Conservation (phyloP, 176 grass and related monocot species). For the Saccharum officinarum region DNA sequence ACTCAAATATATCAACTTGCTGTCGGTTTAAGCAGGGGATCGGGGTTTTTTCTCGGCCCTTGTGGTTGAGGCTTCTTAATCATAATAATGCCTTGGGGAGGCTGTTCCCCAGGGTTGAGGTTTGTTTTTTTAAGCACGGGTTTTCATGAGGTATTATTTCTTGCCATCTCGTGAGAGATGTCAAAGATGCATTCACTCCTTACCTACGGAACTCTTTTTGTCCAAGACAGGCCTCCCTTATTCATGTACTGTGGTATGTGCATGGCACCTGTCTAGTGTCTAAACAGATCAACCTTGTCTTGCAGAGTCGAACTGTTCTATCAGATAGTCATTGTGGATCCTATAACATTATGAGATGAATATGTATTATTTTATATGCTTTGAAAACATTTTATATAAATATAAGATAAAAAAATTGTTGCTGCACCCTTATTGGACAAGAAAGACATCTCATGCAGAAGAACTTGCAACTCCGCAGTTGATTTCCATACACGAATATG, state of each 20-base stretch:
- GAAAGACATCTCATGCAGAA: not conserved
- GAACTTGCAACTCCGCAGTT: not conserved
- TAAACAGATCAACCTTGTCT: not conserved
- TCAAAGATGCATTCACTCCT: not conserved
- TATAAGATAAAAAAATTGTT: not conserved
- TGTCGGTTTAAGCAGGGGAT: not conserved
- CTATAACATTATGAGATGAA: not conserved
- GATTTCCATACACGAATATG: not conserved
- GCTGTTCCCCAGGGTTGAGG: not conserved
- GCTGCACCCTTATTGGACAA: not conserved
- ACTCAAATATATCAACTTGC: slow-evolving; percentile 4
- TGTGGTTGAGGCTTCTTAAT: too few relatives aligned
- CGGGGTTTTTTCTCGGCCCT: too few relatives aligned
- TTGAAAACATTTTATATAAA: not conserved
- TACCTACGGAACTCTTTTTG: not conserved
- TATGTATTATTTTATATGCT: not conserved
- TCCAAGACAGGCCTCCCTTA: not conserved
- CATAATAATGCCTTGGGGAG: too few relatives aligned
- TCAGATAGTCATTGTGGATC: not conserved
- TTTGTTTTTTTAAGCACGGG: not conserved
- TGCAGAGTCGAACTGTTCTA: not conserved
- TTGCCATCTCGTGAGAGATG: not conserved
- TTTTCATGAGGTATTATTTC: slow-evolving; percentile 15
- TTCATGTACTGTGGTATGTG: not conserved
- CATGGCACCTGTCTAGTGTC: not conserved